Evolutionary conservation across 2,329 filamentous ascomycete species (phyloP).

Genomic region (Saccharata proteae): DNA sequence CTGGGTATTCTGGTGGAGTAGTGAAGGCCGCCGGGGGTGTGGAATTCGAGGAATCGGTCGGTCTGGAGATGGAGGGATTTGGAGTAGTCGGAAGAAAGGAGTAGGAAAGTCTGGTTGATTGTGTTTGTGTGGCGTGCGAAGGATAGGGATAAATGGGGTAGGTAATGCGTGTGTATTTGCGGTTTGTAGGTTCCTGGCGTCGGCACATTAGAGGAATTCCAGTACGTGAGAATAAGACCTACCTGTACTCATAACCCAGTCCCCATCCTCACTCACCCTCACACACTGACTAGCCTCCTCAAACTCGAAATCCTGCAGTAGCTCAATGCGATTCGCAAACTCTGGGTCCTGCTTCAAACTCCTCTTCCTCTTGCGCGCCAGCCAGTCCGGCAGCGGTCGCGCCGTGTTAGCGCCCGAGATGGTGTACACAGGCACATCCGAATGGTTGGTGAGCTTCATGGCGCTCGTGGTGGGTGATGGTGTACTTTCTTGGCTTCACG

Average conservation of each 20-base stretch:
- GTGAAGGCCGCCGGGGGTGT: slow-evolving; percentile 78
- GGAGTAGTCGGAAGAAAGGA: slow-evolving; percentile 82
- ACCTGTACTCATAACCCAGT: slow-evolving; percentile 95
- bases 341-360: slow-evolving; percentile 87
- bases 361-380: slow-evolving; percentile 76
- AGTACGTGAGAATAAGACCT: slow-evolving; percentile 13
- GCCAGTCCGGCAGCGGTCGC: slow-evolving; percentile 86
- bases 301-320: slow-evolving; percentile 96
- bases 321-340: slow-evolving; percentile 84
- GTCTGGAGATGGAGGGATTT: slow-evolving; percentile 80
- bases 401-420: slow-evolving; percentile 84
- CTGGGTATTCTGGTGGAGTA: slow-evolving; percentile 81
- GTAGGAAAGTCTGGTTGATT: slow-evolving; percentile 79
- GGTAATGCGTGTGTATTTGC: slow-evolving; percentile 90
- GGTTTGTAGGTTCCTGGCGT: slow-evolving; percentile 52
- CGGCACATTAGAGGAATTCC: neutral
- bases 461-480: slow-evolving; percentile 11
- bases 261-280: slow-evolving; percentile 82
- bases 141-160: slow-evolving; percentile 86
- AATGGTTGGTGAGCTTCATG: slow-evolving; percentile 76
- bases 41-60: slow-evolving; percentile 85
- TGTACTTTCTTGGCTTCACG: slow-evolving; percentile 2
- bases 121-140: slow-evolving; percentile 85
- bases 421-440: slow-evolving; percentile 82
- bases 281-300: slow-evolving; percentile 90